These are phyloP conservation scores for Cucurbita pepo DNA, from an alignment of 306 rosid species.

Conservation along the genomic window DNA sequence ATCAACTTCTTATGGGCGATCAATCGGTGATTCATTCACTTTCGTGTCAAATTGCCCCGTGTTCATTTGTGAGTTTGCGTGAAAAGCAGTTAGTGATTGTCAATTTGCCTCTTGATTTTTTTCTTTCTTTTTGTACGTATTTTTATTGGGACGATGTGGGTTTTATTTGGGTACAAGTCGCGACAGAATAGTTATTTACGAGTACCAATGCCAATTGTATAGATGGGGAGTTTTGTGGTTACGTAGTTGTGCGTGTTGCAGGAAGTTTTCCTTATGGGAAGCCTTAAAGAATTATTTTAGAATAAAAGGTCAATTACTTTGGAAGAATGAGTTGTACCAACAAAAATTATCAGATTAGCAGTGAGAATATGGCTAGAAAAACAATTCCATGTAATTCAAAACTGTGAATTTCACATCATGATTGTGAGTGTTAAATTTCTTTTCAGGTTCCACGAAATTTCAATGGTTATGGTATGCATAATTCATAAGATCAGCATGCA, in stretches of 20 bases:
- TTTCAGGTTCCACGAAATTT: too few relatives aligned
- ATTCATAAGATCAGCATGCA: too few relatives aligned
- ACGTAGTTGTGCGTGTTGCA: not conserved
- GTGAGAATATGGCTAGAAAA: not conserved
- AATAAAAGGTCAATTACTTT: not conserved
- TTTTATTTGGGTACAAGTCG: not conserved
- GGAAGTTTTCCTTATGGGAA: not conserved
- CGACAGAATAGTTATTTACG: not conserved
- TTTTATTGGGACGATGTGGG: not conserved
- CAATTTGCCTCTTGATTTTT: not conserved
- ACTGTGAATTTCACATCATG: not conserved
- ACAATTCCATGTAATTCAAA: not conserved
- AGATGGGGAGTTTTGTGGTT: not conserved
- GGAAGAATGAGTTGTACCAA: not conserved
- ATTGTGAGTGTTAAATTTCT: not conserved
- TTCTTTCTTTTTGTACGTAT: not conserved
- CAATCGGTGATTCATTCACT: not conserved
- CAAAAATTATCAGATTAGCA: not conserved
- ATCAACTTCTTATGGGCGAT: not conserved
- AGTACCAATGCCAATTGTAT: not conserved
- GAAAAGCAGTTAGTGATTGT: not conserved
- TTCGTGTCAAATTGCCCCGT: not conserved
- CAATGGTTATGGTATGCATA: too few relatives aligned
- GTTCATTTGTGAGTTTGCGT: not conserved
- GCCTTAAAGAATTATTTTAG: not conserved